phyloP scores from a whole-genome alignment of 805 yeast genomes.

The Priceomyces carsonii region DNA sequence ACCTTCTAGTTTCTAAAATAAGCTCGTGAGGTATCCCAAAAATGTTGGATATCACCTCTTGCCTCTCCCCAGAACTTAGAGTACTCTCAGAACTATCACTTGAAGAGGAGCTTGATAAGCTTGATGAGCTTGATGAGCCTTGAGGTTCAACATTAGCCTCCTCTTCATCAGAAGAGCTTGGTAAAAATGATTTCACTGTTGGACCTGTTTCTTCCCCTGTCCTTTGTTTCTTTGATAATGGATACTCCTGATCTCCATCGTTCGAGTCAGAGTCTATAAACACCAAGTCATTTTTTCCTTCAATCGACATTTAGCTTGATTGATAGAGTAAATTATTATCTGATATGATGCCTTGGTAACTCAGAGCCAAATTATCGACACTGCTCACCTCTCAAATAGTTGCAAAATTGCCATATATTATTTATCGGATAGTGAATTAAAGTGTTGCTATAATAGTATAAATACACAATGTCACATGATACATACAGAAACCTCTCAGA shows the following conservation, averaged over 20 bases:
- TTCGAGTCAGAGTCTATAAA: constrained; percentile 26
- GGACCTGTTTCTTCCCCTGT: constrained; percentile 1
- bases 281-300: constrained; percentile 19
- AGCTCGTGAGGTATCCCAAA: constrained; percentile 11
- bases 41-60: constrained; percentile 1
- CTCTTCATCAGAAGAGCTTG: constrained; percentile 1
- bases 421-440: no score
- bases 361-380: no score
- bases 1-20: constrained; percentile 35
- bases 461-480: no score
- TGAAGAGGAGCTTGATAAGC: not conserved
- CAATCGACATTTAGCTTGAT: constrained; percentile 1
- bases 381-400: no score
- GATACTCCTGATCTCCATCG: constrained; percentile 2
- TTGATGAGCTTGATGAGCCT: not conserved
- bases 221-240: constrained; percentile 9
- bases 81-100: not conserved
- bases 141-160: not conserved
- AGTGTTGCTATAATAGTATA: no score
- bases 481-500: no score
- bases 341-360: no score
- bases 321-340: no score
- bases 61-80: constrained; percentile 1
- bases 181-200: constrained; percentile 4
- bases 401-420: no score